Evolutionary conservation across 2,329 filamentous ascomycete species (phyloP).

Genomic region (Cladobotryum protrusum): DNA sequence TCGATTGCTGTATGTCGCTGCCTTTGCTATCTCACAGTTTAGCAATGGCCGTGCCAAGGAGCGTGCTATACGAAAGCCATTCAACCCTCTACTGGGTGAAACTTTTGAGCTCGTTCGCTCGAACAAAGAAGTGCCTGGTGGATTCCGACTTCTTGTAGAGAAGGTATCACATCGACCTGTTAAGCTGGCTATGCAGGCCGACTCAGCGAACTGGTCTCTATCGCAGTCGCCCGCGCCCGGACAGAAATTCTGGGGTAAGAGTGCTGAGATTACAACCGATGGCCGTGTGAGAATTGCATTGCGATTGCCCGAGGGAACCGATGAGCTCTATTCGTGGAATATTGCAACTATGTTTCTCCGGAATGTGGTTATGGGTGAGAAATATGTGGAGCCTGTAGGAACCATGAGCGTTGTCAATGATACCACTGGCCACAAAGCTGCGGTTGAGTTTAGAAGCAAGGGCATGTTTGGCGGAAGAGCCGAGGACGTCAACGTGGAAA

Average conservation of each 20-base stretch:
- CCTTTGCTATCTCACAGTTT: constrained; percentile 85
- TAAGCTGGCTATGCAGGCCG: constrained; percentile 87
- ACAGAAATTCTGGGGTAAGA: constrained; percentile 99
- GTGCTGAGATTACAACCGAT: constrained; percentile 87
- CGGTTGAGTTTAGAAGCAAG: constrained; percentile 87
- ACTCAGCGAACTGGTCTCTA: constrained; percentile 78
- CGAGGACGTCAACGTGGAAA: constrained; percentile 79
- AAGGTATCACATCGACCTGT: constrained; percentile 93
- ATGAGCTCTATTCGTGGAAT: constrained; percentile 84
- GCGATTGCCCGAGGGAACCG: constrained; percentile 55
- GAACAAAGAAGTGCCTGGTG: constrained; percentile 63
- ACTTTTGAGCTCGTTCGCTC: constrained; percentile 89
- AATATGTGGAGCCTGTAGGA: constrained; percentile 92
- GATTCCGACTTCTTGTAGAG: constrained; percentile 87
- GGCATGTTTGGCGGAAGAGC: constrained; percentile 95
- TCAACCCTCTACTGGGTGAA: constrained; percentile 94
- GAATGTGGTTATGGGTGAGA: constrained; percentile 96
- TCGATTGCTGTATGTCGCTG: constrained; percentile 75
- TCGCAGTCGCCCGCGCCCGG: constrained; percentile 80
- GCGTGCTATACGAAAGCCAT: constrained; percentile 88
- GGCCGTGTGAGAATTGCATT: constrained; percentile 76
- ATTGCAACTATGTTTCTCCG: constrained; percentile 84
- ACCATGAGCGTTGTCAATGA: constrained; percentile 84
- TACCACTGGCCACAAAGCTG: constrained; percentile 71
- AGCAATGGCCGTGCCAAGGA: constrained; percentile 80